phyloP scores from a whole-genome alignment of 2,329 filamentous ascomycete species.

The Pseudocercospora pini-densiflorae region DNA sequence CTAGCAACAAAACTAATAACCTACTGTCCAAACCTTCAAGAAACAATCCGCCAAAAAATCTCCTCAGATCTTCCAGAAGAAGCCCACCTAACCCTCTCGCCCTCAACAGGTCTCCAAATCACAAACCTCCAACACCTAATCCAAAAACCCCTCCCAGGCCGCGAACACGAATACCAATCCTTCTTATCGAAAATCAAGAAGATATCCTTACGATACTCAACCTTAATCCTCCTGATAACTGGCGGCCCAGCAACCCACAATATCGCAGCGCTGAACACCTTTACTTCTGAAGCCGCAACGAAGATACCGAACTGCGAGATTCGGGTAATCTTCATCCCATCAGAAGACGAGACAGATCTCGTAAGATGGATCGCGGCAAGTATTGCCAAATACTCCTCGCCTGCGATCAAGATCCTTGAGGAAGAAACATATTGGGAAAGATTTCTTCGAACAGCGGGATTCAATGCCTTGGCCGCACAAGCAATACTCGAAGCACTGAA shows the following conservation, averaged over 20 bases:
- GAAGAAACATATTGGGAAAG: conserved; percentile 71
- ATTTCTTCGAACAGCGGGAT: conserved; percentile 66
- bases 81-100: conserved; percentile 75
- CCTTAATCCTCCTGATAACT: conserved; percentile 70
- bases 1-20: conserved; percentile 54
- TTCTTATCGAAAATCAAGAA: conserved; percentile 53
- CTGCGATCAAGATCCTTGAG: background rate
- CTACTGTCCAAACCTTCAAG: conserved; percentile 42
- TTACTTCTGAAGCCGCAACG: background rate
- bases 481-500: conserved; percentile 59
- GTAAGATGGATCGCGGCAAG: background rate
- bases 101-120: conserved; percentile 69
- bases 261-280: background rate
- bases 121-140: conserved; percentile 74
- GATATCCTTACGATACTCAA: conserved; percentile 66
- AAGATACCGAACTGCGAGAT: conserved; percentile 38
- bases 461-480: conserved; percentile 76
- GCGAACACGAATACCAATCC: conserved; percentile 43
- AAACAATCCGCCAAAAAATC: conserved; percentile 37
- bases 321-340: conserved; percentile 44
- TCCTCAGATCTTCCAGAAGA: conserved; percentile 55
- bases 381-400: conserved; percentile 46
- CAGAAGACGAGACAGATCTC: conserved; percentile 44
- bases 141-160: conserved; percentile 72
- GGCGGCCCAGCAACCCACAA: conserved; percentile 13